Conservation (phyloP, 2,329 filamentous ascomycete species). For the Sporothrix pseudoabietina region DNA sequence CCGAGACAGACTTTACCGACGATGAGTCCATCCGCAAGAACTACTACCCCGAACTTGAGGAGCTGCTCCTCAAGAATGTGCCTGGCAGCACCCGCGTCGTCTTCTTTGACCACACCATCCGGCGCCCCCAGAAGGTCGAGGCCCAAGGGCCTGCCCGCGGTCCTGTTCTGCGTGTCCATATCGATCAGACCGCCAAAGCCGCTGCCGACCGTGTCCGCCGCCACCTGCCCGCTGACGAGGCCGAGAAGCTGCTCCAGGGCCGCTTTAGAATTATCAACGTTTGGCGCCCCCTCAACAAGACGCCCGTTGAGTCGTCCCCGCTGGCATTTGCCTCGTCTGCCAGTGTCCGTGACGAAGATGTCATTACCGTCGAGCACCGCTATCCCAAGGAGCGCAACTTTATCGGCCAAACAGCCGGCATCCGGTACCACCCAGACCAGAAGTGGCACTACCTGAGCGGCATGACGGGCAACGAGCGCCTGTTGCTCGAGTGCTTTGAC, state of each 20-base stretch:
- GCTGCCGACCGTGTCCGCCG: constrained; percentile 66
- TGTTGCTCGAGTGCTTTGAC: constrained; percentile 79
- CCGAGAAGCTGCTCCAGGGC: constrained; percentile 63
- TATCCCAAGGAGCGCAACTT: constrained; percentile 62
- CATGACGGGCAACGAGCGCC: constrained; percentile 71
- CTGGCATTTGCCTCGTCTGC: constrained; percentile 69
- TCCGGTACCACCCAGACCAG: constrained; percentile 63
- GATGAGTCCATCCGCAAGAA: constrained; percentile 67
- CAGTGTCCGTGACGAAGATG: constrained; percentile 61
- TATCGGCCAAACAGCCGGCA: constrained; percentile 72
- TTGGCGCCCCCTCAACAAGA: constrained; percentile 68
- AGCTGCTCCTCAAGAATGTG: constrained; percentile 66
- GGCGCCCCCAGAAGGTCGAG: constrained; percentile 63
- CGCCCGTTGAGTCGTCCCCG: constrained; percentile 66
- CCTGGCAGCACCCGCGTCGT: constrained; percentile 67
- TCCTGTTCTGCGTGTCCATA: constrained; percentile 74
- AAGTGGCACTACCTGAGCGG: constrained; percentile 80
- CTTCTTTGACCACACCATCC: constrained; percentile 87
- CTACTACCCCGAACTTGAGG: constrained; percentile 86
- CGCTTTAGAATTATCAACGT: constrained; percentile 86
- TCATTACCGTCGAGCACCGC: constrained; percentile 72
- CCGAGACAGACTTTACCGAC: constrained; percentile 64
- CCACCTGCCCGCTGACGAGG: constrained; percentile 66
- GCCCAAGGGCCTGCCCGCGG: constrained; percentile 47
- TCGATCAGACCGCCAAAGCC: constrained; percentile 75